A percentile compares a stretch with the other conserved stretches of the same genome.
phyloP scores from a whole-genome alignment of 805 yeast genomes.

The Scheffersomyces lignosus region DNA sequence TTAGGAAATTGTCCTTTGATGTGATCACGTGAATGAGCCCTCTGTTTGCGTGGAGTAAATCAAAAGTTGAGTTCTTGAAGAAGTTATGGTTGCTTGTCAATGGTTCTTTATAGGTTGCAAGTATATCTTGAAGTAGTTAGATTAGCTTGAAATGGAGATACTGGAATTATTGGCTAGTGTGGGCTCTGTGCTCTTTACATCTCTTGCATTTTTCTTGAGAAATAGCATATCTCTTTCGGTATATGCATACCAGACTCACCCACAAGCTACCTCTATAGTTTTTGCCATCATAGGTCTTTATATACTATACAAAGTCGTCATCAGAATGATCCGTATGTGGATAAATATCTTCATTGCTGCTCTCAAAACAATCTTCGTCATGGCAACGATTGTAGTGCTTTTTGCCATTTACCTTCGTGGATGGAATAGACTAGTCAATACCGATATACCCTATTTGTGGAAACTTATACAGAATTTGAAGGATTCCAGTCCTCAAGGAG shows the following conservation, averaged over 20 bases:
- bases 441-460: slow-evolving; percentile 12
- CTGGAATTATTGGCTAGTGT: slow-evolving; percentile 11
- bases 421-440: slow-evolving; percentile 15
- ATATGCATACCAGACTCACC: slow-evolving; percentile 15
- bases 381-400: slow-evolving; percentile 12
- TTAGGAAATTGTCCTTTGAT: too few relatives aligned
- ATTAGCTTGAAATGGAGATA: slow-evolving; percentile 3
- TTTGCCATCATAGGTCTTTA: slow-evolving; percentile 15
- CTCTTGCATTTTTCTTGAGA: slow-evolving; percentile 12
- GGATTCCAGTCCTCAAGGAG: neutral
- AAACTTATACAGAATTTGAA: neutral
- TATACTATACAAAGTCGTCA: slow-evolving; percentile 15
- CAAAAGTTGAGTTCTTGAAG: too few relatives aligned
- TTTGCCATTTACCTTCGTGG: slow-evolving; percentile 24
- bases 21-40: too few relatives aligned
- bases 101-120: too few relatives aligned
- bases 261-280: slow-evolving; percentile 16
- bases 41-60: too few relatives aligned
- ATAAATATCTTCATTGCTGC: slow-evolving; percentile 15
- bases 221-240: slow-evolving; percentile 10
- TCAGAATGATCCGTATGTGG: slow-evolving; percentile 21
- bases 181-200: slow-evolving; percentile 8
- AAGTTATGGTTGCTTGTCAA: too few relatives aligned
- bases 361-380: slow-evolving; percentile 17
- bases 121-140: too few relatives aligned